Conservation (phyloP, 164 flowering plant species). For the Vitis rotundifolia region DNA sequence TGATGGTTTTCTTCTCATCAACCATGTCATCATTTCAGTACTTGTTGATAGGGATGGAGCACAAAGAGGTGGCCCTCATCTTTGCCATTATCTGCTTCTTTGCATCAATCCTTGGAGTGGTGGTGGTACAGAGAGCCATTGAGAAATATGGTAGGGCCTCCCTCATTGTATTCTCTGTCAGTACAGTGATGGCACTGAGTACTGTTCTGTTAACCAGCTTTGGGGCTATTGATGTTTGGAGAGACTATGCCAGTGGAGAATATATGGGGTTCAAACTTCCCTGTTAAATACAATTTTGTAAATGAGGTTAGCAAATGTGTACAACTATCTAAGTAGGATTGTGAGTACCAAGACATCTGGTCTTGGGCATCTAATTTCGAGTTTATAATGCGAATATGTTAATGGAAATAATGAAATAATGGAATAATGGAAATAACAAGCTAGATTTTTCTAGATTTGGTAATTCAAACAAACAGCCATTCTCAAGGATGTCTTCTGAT, state of each 20-base stretch:
- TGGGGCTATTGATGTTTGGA: slow-evolving; percentile 55
- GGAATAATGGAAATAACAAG: background rate
- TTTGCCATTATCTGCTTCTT: slow-evolving; percentile 45
- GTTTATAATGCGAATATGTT: too few species aligned
- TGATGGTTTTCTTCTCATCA: slow-evolving; percentile 77
- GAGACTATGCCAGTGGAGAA: slow-evolving; percentile 39
- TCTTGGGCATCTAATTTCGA: too few species aligned
- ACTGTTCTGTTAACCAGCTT: slow-evolving; percentile 56
- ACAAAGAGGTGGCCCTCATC: slow-evolving; percentile 32
- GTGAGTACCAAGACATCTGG: too few species aligned
- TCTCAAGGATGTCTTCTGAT: background rate
- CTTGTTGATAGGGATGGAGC: slow-evolving; percentile 56
- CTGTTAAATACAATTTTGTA: slow-evolving; percentile 33
- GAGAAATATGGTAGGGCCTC: slow-evolving; percentile 50
- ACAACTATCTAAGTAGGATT: too few species aligned
- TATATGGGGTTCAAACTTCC: slow-evolving; percentile 65
- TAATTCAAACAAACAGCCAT: background rate
- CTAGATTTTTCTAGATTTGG: too few species aligned
- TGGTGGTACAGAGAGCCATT: slow-evolving; percentile 47
- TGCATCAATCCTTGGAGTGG: slow-evolving; percentile 53
- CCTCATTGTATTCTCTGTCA: slow-evolving; percentile 66
- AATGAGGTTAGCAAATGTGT: background rate
- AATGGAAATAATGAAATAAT: too few species aligned
- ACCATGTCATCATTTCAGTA: slow-evolving; percentile 73
- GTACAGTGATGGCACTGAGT: slow-evolving; percentile 64